These are phyloP conservation scores for Cinnamomum chago DNA, from an alignment of 164 flowering plant species.

Conservation along the genomic window DNA sequence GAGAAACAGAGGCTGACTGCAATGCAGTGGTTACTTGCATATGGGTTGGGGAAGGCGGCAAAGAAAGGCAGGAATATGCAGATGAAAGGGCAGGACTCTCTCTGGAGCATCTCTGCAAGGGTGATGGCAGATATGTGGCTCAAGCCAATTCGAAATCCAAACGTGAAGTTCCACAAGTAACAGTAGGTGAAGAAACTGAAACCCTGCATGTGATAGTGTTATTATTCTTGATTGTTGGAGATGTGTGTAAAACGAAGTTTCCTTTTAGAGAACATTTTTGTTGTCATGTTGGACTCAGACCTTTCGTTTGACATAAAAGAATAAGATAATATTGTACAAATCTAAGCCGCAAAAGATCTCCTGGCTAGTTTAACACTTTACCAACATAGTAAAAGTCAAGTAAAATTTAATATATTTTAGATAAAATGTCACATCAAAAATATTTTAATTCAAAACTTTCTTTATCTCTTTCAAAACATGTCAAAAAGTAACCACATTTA, in stretches of 20 bases:
- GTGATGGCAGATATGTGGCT: conserved; percentile 98
- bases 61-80: conserved; percentile 42
- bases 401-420: too few species aligned
- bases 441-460: too few species aligned
- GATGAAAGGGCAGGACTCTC: conserved; percentile 44
- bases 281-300: neutral
- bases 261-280: neutral
- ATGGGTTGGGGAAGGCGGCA: conserved; percentile 65
- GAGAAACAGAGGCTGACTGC: conserved; percentile 86
- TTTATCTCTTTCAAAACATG: too few species aligned
- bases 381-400: too few species aligned
- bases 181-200: neutral
- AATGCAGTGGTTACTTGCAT: conserved; percentile 82
- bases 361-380: too few species aligned
- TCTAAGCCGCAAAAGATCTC: neutral
- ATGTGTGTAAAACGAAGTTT: neutral
- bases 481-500: too few species aligned
- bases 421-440: too few species aligned
- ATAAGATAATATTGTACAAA: neutral
- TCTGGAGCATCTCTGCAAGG: conserved; percentile 90
- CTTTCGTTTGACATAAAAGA: neutral
- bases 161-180: conserved; percentile 56
- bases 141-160: conserved; percentile 81
- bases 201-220: neutral
- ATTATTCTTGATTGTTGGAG: neutral